phyloP scores from a whole-genome alignment of 2,329 filamentous ascomycete species.

The Paraphoma chrysanthemicola region DNA sequence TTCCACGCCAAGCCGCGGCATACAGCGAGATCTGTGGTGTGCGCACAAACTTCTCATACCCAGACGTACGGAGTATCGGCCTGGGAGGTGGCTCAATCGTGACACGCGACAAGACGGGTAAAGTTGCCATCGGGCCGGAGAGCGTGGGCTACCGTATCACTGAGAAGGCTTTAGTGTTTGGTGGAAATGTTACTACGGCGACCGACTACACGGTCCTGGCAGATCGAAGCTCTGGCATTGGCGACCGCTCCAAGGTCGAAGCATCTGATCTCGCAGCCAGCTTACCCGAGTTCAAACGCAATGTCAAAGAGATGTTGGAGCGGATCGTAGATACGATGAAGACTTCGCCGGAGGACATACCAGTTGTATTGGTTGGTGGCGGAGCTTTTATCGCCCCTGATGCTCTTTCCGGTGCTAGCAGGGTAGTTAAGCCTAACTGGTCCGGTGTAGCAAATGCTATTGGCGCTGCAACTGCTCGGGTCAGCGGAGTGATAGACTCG shows the following conservation, averaged over 20 bases:
- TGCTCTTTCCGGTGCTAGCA: conserved; percentile 57
- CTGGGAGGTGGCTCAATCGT: conserved; percentile 61
- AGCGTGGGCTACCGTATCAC: conserved; percentile 63
- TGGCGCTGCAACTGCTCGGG: conserved; percentile 65
- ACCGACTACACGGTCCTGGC: conserved; percentile 48
- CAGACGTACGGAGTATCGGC: conserved; percentile 60
- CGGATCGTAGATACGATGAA: conserved; percentile 64
- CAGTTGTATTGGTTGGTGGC: conserved; percentile 65
- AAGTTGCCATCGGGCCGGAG: conserved; percentile 59
- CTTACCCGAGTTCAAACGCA: conserved; percentile 10
- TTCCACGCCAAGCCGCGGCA: conserved; percentile 67
- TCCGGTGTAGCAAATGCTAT: conserved; percentile 67
- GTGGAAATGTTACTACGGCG: conserved; percentile 60
- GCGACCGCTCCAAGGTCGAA: conserved; percentile 12
- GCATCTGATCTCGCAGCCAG: too few species aligned
- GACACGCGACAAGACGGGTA: conserved; percentile 34
- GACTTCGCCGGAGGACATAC: conserved; percentile 59
- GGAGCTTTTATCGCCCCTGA: conserved; percentile 62
- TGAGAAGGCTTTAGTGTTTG: conserved; percentile 59
- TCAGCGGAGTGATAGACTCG: conserved; percentile 61
- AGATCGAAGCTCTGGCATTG: conserved; percentile 28
- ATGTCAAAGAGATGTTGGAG: conserved; percentile 59
- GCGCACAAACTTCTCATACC: conserved; percentile 58
- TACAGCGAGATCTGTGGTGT: conserved; percentile 69
- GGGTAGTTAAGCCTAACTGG: conserved; percentile 60